Conservation (phyloP, 2,329 filamentous ascomycete species). For the Trichoderma sp. region DNA sequence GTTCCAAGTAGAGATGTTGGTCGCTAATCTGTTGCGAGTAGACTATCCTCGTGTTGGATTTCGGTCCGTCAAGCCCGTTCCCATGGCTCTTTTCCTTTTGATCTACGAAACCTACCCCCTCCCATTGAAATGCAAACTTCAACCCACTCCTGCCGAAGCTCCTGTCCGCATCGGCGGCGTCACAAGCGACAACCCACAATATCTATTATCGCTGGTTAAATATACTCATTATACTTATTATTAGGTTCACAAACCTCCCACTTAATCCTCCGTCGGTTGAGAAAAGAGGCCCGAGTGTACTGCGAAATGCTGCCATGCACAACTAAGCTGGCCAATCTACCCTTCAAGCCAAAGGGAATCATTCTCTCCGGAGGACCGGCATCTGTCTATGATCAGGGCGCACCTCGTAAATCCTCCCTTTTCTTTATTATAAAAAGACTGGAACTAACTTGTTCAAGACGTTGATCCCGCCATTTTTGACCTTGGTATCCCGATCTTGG, state of each 20-base stretch:
- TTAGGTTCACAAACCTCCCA: conserved; percentile 68
- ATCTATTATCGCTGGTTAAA: neutral
- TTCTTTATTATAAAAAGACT: neutral
- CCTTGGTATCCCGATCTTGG: conserved; percentile 51
- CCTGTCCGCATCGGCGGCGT: conserved; percentile 43
- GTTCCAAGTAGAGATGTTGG: neutral
- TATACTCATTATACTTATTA: neutral
- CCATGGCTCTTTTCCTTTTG: neutral
- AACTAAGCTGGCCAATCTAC: conserved; percentile 70
- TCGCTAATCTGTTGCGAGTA: neutral
- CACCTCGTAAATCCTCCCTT: conserved; percentile 46
- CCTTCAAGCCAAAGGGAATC: conserved; percentile 79
- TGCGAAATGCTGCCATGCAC: conserved; percentile 86
- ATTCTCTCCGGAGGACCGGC: conserved; percentile 55
- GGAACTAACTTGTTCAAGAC: conserved; percentile 42
- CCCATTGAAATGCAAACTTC: neutral
- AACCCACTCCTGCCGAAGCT: neutral
- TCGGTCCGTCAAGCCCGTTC: neutral
- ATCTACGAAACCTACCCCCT: neutral
- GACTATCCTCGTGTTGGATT: conserved; percentile 60
- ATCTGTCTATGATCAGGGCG: conserved; percentile 76
- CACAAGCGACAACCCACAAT: neutral
- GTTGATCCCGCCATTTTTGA: conserved; percentile 75
- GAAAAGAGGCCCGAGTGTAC: conserved; percentile 43
- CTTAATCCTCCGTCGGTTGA: conserved; percentile 68